Conservation (phyloP, 371 early-diverging fungal species). For the Encephalitozoon hellem region DNA sequence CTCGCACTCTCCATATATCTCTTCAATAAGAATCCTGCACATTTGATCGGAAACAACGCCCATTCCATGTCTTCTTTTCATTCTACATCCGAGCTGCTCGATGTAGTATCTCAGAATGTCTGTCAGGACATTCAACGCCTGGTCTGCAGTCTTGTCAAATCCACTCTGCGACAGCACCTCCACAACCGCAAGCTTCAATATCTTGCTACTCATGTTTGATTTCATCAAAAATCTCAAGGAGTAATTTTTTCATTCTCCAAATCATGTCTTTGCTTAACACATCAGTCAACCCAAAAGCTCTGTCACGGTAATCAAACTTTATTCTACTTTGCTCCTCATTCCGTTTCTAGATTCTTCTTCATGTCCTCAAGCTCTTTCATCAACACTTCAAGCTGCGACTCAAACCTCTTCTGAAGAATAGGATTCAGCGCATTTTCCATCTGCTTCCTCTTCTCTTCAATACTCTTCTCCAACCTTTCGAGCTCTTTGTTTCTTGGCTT, state of each 20-base stretch:
- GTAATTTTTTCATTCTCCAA: slow-evolving; percentile 9
- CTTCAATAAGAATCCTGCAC: not conserved
- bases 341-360: not conserved
- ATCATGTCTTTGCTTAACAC: not conserved
- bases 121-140: slow-evolving; percentile 42
- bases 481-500: slow-evolving; percentile 16
- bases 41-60: not conserved
- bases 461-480: slow-evolving; percentile 1
- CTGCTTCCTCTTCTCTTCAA: slow-evolving; percentile 42
- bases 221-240: slow-evolving; percentile 37
- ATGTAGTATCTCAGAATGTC: slow-evolving; percentile 49
- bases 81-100: not conserved
- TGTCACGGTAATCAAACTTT: not conserved
- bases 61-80: not conserved
- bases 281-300: not conserved
- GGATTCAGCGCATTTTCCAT: slow-evolving; percentile 54
- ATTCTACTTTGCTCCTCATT: not conserved
- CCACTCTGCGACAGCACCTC: slow-evolving; percentile 51
- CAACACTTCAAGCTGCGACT: slow-evolving; percentile 27
- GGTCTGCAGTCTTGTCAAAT: slow-evolving; percentile 50
- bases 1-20: not conserved
- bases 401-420: slow-evolving; percentile 57
- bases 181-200: slow-evolving; percentile 32
- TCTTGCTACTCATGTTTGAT: slow-evolving; percentile 40
- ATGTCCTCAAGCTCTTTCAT: slow-evolving; percentile 40